Percentiles rank a stretch among this genome's conserved stretches.
Conservation (phyloP, 2,329 filamentous ascomycete species). For the Fusarium oxysporum region DNA sequence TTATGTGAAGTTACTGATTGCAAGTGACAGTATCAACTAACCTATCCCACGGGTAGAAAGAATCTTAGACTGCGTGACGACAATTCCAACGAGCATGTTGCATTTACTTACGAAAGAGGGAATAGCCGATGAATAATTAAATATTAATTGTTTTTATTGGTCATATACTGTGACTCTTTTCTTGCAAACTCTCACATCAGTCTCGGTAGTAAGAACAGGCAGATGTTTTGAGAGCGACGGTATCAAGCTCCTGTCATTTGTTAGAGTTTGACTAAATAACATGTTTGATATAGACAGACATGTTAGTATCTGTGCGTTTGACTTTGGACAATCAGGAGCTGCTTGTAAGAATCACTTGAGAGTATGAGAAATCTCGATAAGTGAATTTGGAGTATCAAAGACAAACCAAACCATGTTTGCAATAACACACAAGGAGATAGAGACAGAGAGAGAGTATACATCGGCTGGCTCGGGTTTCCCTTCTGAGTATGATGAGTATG, state of each 20-base stretch:
- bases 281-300: neutral
- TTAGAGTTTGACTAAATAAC: neutral
- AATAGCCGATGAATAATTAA: neutral
- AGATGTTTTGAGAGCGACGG: neutral
- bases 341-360: neutral
- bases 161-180: neutral
- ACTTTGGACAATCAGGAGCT: neutral
- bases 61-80: neutral
- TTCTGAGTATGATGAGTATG: neutral
- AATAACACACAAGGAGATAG: neutral
- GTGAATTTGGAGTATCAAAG: neutral
- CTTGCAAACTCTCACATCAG: neutral
- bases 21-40: neutral
- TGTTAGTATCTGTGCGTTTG: neutral
- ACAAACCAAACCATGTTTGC: slow-evolving; percentile 1
- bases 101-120: slow-evolving; percentile 1
- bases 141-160: neutral
- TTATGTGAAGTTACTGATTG: neutral
- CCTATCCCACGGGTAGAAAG: neutral
- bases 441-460: neutral
- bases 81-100: neutral
- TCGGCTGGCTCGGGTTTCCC: neutral
- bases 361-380: neutral
- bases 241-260: neutral
- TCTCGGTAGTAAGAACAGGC: slow-evolving; percentile 1